Conservation (phyloP, 257 asterid genomes). For the Nicotiana attenuata region DNA sequence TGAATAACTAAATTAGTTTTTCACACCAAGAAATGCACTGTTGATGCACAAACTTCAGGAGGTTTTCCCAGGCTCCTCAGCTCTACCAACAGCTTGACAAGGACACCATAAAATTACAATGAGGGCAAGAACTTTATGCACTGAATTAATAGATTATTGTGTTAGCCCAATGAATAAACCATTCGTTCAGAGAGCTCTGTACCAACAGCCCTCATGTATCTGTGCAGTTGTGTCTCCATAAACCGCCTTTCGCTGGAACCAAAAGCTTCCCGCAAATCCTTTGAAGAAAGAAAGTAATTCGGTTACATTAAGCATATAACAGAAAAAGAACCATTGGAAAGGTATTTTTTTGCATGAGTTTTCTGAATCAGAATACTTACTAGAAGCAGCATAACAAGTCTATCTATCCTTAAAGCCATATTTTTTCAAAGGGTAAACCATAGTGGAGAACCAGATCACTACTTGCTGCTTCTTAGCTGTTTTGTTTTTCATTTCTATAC, state of each 20-base stretch:
- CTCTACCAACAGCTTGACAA: not conserved
- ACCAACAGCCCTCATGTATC: constrained; percentile 65
- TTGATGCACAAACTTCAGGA: not conserved
- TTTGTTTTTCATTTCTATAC: not conserved
- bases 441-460: not conserved
- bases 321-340: not conserved
- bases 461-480: not conserved
- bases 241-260: constrained; percentile 48
- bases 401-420: not conserved
- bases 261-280: constrained; percentile 68
- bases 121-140: not conserved
- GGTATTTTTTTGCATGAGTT: not conserved
- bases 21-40: not conserved
- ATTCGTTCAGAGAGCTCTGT: constrained; percentile 67
- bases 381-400: not conserved
- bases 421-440: not conserved
- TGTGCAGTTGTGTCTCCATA: constrained; percentile 49
- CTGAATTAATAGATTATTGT: not conserved
- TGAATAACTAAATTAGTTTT: not conserved
- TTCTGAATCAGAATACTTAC: not conserved
- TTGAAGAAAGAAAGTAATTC: constrained; percentile 22
- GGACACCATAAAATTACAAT: not conserved
- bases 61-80: not conserved
- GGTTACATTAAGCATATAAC: constrained; percentile 6
- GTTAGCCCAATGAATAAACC: constrained; percentile 64